Evolutionary conservation across 148 eudicot genomes (phyloP), one percentile per base, ranked within the genome.

Genomic region (Vaccinium myrtillus): DNA sequence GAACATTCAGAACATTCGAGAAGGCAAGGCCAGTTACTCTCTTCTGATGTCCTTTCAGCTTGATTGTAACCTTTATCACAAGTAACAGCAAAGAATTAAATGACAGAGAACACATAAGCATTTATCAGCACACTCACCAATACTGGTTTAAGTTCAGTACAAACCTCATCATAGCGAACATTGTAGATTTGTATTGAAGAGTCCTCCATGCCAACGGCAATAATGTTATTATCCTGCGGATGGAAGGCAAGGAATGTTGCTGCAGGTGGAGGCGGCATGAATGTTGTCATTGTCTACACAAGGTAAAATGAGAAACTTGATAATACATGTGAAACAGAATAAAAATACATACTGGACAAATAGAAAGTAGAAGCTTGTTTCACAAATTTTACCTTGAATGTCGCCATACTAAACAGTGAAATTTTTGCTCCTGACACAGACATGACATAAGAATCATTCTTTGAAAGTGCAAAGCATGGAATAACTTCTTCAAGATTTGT

Each of bases 171-270:
- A 78, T 91, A 90, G 75, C 98, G 96, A 78, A 96, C 95, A 79
- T 94, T 94, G 85, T 94, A 96, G 81, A 96, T 94, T 83, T 94
- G 96, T 78, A 96, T 96, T 53, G 95, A 87, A 10, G 95, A 92
- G 82, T 96, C 98, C 85, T 94, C 98, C 96, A 94, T 92, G 80
- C 98, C 98, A 85, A 96, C 90, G 49, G 98, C 98, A 86, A 96
- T 94, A 53, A 96, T 93, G 87, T 96, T 96, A 90, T 96, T 96
- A 79, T 96, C 98, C 79, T 93, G 93, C 18, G 98, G 98, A 87
- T 96, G 95, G 80, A 94, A 94, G 63, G 96, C 96, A 83, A 96
- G 90, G 87, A 95, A 96, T 16, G 98, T 94, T 51, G 98, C 98
- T 69, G 96, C 98, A 63, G 98, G 98, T 85, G 98, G 95, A 16